Evolutionary conservation across 768 basidiomycete species (phyloP).

Genomic region (Phaeotremella skinneri): DNA sequence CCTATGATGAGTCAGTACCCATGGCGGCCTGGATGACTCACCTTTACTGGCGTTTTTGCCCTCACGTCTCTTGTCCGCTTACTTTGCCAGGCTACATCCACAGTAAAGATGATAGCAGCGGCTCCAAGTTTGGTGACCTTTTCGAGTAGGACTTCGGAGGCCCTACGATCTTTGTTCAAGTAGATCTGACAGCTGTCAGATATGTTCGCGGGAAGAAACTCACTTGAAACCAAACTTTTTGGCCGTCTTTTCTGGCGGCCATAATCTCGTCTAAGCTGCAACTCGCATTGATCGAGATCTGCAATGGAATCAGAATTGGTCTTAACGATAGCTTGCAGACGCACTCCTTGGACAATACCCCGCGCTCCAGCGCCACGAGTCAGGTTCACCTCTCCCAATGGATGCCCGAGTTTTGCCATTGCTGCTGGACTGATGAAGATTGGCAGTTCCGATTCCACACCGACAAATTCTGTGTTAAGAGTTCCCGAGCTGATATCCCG

Average conservation of each 20-base stretch:
- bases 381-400: slow-evolving; percentile 77
- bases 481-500: slow-evolving; percentile 25
- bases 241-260: slow-evolving; percentile 40
- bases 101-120: slow-evolving; percentile 86
- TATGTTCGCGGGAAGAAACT: slow-evolving; percentile 3
- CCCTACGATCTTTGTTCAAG: slow-evolving; percentile 68
- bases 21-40: neutral
- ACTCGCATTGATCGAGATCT: slow-evolving; percentile 53
- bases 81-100: slow-evolving; percentile 79
- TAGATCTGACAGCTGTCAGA: slow-evolving; percentile 58
- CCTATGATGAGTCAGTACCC: slow-evolving; percentile 9
- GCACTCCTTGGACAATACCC: slow-evolving; percentile 69
- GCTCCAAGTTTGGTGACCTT: slow-evolving; percentile 72
- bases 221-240: slow-evolving; percentile 51
- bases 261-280: slow-evolving; percentile 53
- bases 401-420: slow-evolving; percentile 68
- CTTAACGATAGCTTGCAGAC: slow-evolving; percentile 9
- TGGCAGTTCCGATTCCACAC: slow-evolving; percentile 37
- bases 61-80: slow-evolving; percentile 58
- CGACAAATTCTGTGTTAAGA: slow-evolving; percentile 40
- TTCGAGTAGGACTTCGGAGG: slow-evolving; percentile 66
- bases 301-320: neutral
- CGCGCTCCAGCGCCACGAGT: slow-evolving; percentile 65
- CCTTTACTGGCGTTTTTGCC: slow-evolving; percentile 32
- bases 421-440: slow-evolving; percentile 50